A percentile compares a stretch with the other conserved stretches of the same genome.
These are phyloP conservation scores for Fusarium fujikuroi DNA, from an alignment of 2,329 filamentous ascomycete species.

Conservation along the genomic window DNA sequence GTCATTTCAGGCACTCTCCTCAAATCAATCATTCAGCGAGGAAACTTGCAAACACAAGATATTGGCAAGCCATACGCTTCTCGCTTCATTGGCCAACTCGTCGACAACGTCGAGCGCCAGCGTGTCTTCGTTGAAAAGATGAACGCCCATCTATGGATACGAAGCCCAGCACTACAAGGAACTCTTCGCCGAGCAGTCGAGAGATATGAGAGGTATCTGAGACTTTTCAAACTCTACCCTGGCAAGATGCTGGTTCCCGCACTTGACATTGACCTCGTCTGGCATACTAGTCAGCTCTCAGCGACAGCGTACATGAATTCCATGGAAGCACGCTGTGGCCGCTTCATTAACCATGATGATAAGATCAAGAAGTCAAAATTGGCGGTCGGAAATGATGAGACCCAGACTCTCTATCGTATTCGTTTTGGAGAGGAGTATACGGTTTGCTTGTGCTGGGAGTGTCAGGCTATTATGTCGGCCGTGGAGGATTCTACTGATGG, in stretches of 20 bases:
- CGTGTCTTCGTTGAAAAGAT: conserved; percentile 53
- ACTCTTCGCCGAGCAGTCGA: conserved; percentile 50
- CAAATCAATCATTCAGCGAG: conserved; percentile 2
- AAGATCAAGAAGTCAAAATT: conserved; percentile 29
- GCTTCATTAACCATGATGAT: conserved; percentile 46
- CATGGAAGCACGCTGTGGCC: conserved; percentile 26
- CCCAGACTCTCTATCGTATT: conserved; percentile 26
- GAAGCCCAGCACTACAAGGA: conserved; percentile 47
- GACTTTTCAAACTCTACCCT: conserved; percentile 51
- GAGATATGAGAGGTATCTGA: conserved; percentile 53
- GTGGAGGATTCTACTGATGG: conserved; percentile 15
- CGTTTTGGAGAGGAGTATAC: conserved; percentile 32
- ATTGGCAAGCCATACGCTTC: background rate
- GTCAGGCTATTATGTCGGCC: conserved; percentile 32
- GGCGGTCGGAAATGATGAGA: conserved; percentile 18
- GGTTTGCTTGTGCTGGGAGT: conserved; percentile 38
- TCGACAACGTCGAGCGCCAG: conserved; percentile 46
- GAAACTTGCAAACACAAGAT: background rate
- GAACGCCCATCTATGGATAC: conserved; percentile 51
- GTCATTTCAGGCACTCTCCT: conserved; percentile 5
- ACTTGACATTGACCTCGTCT: conserved; percentile 54
- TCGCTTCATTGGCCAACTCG: background rate
- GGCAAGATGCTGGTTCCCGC: conserved; percentile 51
- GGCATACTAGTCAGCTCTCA: conserved; percentile 56
- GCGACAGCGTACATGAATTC: conserved; percentile 41